Evolutionary conservation across 192 early-diverging fungal genomes (phyloP).

Genomic region (Coemansia sp.): DNA sequence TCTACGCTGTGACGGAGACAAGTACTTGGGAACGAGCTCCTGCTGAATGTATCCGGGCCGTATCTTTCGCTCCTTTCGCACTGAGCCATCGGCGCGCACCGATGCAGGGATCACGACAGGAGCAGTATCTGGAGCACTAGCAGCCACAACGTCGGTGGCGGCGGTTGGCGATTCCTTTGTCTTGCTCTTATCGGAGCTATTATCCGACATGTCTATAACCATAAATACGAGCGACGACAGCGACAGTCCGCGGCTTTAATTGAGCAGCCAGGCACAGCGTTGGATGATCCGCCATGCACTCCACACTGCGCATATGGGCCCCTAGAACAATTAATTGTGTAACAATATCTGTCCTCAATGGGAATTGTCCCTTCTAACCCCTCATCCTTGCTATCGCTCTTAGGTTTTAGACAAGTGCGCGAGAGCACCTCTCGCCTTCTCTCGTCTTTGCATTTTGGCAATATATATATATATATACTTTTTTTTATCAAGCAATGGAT

Average conservation of each 20-base stretch:
- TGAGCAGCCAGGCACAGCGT: background rate
- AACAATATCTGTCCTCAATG: background rate
- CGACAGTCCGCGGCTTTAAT: too few relatives aligned
- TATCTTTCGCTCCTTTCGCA: slow-evolving; percentile 29
- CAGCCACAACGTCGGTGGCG: too few relatives aligned
- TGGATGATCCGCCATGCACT: background rate
- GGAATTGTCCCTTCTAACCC: background rate
- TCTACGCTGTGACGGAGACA: slow-evolving; percentile 17
- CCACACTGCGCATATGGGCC: background rate
- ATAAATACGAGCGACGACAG: background rate
- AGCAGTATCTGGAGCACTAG: background rate
- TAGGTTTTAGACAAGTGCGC: background rate
- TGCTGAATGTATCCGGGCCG: slow-evolving; percentile 23
- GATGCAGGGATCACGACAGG: slow-evolving; percentile 12
- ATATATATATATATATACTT: background rate
- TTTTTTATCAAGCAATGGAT: slow-evolving; percentile 22
- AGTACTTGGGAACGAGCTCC: slow-evolving; percentile 17
- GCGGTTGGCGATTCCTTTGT: too few relatives aligned
- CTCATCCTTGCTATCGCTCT: background rate
- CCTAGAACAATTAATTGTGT: background rate
- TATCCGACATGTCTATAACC: too few relatives aligned
- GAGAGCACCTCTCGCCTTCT: background rate
- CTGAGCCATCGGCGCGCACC: slow-evolving; percentile 20
- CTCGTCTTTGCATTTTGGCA: background rate
- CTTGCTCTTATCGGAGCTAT: too few relatives aligned